A percentile compares a stretch with the other conserved stretches of the same genome.
Evolutionary conservation across 2,329 filamentous ascomycete species (phyloP).

Genomic region (Botryosphaeria dothidea): DNA sequence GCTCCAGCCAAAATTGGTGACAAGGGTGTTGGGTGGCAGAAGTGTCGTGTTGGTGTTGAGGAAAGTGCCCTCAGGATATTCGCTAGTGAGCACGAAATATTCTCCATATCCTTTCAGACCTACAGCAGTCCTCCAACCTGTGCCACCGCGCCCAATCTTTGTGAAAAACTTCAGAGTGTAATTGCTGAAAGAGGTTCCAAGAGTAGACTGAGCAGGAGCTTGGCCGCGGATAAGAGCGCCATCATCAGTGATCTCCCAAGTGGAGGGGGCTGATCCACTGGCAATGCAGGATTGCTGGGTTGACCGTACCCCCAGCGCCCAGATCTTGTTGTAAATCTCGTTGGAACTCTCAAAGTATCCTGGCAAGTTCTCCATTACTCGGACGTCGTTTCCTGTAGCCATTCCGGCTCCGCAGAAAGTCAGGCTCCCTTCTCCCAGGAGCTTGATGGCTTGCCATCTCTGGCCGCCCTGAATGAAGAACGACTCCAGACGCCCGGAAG

Average conservation of each 20-base stretch:
- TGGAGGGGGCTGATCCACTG: conserved; percentile 37
- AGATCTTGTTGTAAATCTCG: conserved; percentile 36
- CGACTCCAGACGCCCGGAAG: conserved; percentile 29
- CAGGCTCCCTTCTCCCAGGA: conserved; percentile 37
- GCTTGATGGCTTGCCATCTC: conserved; percentile 41
- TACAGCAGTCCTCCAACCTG: conserved; percentile 38
- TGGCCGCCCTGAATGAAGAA: conserved; percentile 45
- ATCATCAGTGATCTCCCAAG: conserved; percentile 36
- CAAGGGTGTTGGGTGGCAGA: conserved; percentile 37
- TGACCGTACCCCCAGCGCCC: conserved; percentile 40
- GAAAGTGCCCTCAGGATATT: conserved; percentile 26
- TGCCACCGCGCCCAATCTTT: conserved; percentile 41
- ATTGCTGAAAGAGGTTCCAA: conserved; percentile 29
- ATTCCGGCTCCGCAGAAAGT: conserved; percentile 36
- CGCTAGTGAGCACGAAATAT: conserved; percentile 13
- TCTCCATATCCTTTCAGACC: neutral
- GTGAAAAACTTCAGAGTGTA: conserved; percentile 42
- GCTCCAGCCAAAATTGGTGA: conserved; percentile 36
- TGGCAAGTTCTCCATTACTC: conserved; percentile 27
- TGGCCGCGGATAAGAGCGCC: conserved; percentile 40
- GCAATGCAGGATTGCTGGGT: conserved; percentile 40
- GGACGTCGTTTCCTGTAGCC: conserved; percentile 29
- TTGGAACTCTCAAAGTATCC: conserved; percentile 35
- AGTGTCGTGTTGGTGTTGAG: conserved; percentile 39
- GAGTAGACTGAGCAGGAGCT: conserved; percentile 30